Evolutionary conservation across 352 stramenopile genomes (phyloP).

Genomic region (Phytophthora rubi): DNA sequence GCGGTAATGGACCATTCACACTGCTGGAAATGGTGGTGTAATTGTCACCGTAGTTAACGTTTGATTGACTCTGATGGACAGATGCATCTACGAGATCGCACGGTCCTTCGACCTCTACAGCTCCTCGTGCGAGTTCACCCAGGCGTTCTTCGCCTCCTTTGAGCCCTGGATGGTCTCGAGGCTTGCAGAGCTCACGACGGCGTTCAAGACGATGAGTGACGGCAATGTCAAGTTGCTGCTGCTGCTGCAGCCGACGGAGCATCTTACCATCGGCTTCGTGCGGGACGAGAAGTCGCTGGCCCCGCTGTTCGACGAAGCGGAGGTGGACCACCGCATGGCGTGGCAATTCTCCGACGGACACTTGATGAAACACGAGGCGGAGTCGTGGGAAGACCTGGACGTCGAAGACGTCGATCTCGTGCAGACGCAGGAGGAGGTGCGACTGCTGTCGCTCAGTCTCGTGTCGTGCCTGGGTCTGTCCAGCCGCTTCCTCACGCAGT

Average conservation of each 20-base stretch:
- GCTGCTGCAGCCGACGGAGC: conserved; percentile 58
- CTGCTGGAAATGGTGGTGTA: background rate
- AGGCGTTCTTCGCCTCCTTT: conserved; percentile 66
- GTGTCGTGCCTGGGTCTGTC: conserved; percentile 73
- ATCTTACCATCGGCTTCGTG: conserved; percentile 78
- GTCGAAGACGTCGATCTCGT: conserved; percentile 75
- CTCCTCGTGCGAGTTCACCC: conserved; percentile 62
- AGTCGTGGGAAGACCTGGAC: conserved; percentile 79
- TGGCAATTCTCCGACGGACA: conserved; percentile 45
- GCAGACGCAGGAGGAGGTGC: conserved; percentile 57
- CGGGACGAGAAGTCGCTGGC: conserved; percentile 59
- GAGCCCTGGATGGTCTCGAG: conserved; percentile 83
- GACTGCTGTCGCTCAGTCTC: conserved; percentile 65
- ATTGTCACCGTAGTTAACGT: background rate
- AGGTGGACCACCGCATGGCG: conserved; percentile 45
- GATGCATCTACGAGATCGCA: conserved; percentile 77
- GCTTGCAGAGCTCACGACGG: conserved; percentile 63
- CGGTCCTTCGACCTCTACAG: conserved; percentile 78
- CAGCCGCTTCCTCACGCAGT: conserved; percentile 48
- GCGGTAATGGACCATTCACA: conserved; percentile 31
- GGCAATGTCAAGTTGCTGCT: conserved; percentile 69
- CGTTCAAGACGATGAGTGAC: conserved; percentile 77
- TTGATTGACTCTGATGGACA: conserved; percentile 18
- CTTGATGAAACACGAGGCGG: conserved; percentile 46
- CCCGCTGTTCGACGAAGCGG: conserved; percentile 42